These are phyloP conservation scores for Avena eriantha DNA, from an alignment of 176 grass and related monocot species.

Conservation along the genomic window DNA sequence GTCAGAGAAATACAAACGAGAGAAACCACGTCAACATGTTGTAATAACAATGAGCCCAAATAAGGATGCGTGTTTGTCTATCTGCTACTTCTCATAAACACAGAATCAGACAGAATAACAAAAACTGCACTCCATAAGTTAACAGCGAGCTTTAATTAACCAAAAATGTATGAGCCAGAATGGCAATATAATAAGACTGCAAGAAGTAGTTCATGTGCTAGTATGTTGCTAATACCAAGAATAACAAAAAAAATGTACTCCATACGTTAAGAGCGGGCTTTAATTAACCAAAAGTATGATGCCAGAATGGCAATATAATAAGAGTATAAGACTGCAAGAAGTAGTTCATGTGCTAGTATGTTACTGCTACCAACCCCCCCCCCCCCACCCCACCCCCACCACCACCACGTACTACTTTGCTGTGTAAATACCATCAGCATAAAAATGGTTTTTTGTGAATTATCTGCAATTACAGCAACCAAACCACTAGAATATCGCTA, in stretches of 20 bases:
- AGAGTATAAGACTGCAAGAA: background rate
- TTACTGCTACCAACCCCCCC: background rate
- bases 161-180: conserved; percentile 22
- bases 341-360: background rate
- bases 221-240: background rate
- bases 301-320: background rate
- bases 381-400: too few species aligned
- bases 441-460: conserved; percentile 9
- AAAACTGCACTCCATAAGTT: conserved; percentile 28
- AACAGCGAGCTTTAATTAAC: conserved; percentile 18
- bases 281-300: conserved; percentile 2
- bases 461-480: background rate
- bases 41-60: conserved; percentile 34
- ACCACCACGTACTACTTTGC: background rate
- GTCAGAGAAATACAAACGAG: conserved; percentile 2
- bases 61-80: conserved; percentile 13
- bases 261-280: conserved; percentile 25
- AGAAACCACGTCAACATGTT: conserved; percentile 14
- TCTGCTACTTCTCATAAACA: conserved; percentile 29
- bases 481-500: conserved; percentile 8
- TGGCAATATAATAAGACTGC: background rate
- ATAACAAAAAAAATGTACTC: conserved; percentile 14
- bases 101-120: background rate
- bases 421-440: background rate
- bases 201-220: background rate